Percentiles rank a stretch among this genome's conserved stretches.
Conservation (phyloP, 2,329 filamentous ascomycete genomes). For the Pseudogymnoascus sp. region DNA sequence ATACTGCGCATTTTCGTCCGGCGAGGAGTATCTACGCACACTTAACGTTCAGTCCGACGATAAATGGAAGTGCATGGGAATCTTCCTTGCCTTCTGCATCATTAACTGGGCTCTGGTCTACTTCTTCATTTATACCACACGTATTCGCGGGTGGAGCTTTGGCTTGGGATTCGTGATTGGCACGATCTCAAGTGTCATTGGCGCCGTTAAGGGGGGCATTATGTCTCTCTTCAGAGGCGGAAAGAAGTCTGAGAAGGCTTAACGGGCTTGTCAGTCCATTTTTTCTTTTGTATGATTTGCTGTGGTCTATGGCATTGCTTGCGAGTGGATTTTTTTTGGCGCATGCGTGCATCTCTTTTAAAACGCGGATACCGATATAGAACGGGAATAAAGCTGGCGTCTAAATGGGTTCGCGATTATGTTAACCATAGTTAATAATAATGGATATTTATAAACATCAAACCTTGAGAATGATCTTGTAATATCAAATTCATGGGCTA, state of each 20-base stretch:
- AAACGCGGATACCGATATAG: not conserved
- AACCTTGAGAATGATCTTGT: not conserved
- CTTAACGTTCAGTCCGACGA: slow-evolving; percentile 50
- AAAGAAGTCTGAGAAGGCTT: slow-evolving; percentile 2
- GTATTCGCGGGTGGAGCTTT: slow-evolving; percentile 64
- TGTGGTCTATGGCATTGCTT: not conserved
- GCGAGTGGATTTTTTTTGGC: not conserved
- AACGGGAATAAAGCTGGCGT: not conserved
- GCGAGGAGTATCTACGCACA: slow-evolving; percentile 52
- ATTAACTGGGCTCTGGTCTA: slow-evolving; percentile 67
- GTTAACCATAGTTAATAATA: not conserved
- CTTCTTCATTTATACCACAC: slow-evolving; percentile 69
- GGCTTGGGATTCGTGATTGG: slow-evolving; percentile 55
- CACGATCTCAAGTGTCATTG: slow-evolving; percentile 35
- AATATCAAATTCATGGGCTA: not conserved
- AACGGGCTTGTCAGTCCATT: not conserved
- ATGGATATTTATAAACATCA: not conserved
- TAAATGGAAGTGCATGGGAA: slow-evolving; percentile 67
- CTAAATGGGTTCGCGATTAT: not conserved
- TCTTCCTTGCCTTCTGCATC: slow-evolving; percentile 63
- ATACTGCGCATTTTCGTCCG: slow-evolving; percentile 54
- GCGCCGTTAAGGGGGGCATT: slow-evolving; percentile 26
- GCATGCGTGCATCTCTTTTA: not conserved
- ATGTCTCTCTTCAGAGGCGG: not conserved
- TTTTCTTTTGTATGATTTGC: not conserved